Base-by-base conservation (phyloP, 108 stramenopile genomes). In the Ochromonas danica region DNA sequence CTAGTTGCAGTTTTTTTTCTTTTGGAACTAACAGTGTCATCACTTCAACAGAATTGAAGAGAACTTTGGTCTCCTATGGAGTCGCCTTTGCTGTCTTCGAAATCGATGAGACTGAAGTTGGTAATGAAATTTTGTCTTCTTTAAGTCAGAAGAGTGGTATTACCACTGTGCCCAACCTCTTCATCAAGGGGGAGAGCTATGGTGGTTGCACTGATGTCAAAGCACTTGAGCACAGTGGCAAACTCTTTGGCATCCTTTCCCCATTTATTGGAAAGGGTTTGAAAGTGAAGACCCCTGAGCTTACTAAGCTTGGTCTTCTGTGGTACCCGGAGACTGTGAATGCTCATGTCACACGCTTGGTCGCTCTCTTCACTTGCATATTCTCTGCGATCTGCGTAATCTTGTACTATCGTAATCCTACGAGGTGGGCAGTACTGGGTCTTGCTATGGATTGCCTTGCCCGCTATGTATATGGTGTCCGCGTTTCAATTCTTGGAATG, bases 41-140 rank as follows among this genome's bases (percentile, higher is more conserved):
- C n/a, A n/a, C n/a, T n/a, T n/a, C n/a, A n/a, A n/a, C n/a, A n/a
- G 72, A 75, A 60, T 60, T 75, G 72, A 75, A 75, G 40, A 38
- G 72, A 28, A 75, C 51, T 10, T 75, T 75, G 51, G 28, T 27
- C n/a, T 41, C 72, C 31, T 33, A 33, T 27, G 72, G 72, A 10
- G 72, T 75, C 14, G 27, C 6, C 10, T 75, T 41, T 36, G 45
- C 43, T 28, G 43, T 45, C 33, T 62, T 79, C 61, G 63, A 79
- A 62, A 27, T 79, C 31, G 30, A 62, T 43, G 1, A 79, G 42
- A 10, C 72, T 35, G 72, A 27, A 27, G 22, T 57, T 75, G 6
- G 10, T 35, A 57, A 57, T 10, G 72, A 27, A 36, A n/a, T n/a
- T n/a, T n/a, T n/a, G n/a, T n/a, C n/a, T n/a, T n/a, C n/a, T n/a